Evolutionary conservation across 352 stramenopile genomes (phyloP), one percentile per base, ranked within the genome.

Genomic region (Phytopythium mirpurense): DNA sequence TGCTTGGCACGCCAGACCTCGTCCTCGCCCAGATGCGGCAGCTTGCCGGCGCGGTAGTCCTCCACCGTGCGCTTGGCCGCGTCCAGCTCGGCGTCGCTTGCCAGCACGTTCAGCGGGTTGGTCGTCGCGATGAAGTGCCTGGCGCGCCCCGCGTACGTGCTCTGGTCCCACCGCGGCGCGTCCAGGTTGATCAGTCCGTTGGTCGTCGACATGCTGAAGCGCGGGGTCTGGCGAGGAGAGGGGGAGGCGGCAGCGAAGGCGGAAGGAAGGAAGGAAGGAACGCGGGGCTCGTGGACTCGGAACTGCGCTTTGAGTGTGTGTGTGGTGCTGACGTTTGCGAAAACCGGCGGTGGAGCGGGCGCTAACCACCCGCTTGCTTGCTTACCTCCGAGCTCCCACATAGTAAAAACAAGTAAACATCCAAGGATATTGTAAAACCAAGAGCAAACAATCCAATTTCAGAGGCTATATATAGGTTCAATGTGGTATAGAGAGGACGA

Each of bases 51-150:
- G 51, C 72, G 69, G 65, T 93, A 90, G 51, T 85, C 72, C 46
- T 87, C 72, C 21, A 96, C 75, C 43, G 83, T 64, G 32, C 56
- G 54, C 64, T 93, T 89, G 54, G 86, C 81, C 11, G 63, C 65
- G 50, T 91, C 78, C n/a, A 93, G 69, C 48, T 96, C 71, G 26
- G 63, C 68, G 52, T 90, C 73, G 50, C 62, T 86, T 47, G 82
- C 77, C 36, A 93, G 69, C 29, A 92, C 68, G 26, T 90, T 93
- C 23, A 93, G 68, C 40, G 86, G 86, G 56, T 96, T 92, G 18
- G 86, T 96, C n/a, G 84, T 92, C 59, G 72, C 87, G 58, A 93
- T 75, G 62, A 96, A 96, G 64, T 93, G 80, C 49, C 83, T 78
- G 34, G 80, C 82, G 51, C 86, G 77, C 15, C 86, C 86, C 18